Percentiles rank a stretch among this genome's conserved stretches.
Conservation (phyloP, 2,329 filamentous ascomycete species). For the Alternaria solani region DNA sequence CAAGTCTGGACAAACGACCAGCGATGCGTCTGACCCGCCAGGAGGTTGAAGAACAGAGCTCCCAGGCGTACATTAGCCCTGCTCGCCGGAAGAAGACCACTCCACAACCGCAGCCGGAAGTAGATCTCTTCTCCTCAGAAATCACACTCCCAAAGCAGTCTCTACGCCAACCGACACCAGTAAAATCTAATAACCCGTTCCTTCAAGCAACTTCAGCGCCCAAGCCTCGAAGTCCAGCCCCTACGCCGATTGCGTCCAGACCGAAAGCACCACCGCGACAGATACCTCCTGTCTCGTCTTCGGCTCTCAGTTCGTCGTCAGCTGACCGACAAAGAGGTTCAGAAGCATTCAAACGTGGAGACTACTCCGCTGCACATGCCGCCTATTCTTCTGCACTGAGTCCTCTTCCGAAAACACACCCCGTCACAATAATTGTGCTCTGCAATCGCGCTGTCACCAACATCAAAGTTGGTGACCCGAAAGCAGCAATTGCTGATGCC, state of each 20-base stretch:
- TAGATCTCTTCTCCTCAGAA: conserved; percentile 67
- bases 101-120: conserved; percentile 55
- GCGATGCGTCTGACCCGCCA: conserved; percentile 74
- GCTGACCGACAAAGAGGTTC: conserved; percentile 81
- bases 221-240: conserved; percentile 47
- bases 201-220: conserved; percentile 39
- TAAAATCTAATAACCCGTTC: conserved; percentile 52
- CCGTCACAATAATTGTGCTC: conserved; percentile 84
- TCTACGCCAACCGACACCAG: conserved; percentile 44
- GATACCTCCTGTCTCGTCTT: conserved; percentile 72
- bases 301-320: conserved; percentile 77
- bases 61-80: conserved; percentile 87
- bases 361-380: conserved; percentile 85
- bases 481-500: conserved; percentile 83
- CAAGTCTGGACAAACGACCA: conserved; percentile 48
- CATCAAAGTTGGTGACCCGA: conserved; percentile 90
- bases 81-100: conserved; percentile 77
- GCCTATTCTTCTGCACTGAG: conserved; percentile 81
- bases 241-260: conserved; percentile 52
- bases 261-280: conserved; percentile 63
- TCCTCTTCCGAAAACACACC: conserved; percentile 78
- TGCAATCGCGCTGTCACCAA: conserved; percentile 91
- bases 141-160: conserved; percentile 32
- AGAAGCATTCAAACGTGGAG: conserved; percentile 90
- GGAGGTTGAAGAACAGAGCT: conserved; percentile 78